A percentile compares a stretch with the other conserved stretches of the same genome.
Evolutionary conservation across 768 basidiomycete genomes (phyloP).

Genomic region (Tylopilus sp.): DNA sequence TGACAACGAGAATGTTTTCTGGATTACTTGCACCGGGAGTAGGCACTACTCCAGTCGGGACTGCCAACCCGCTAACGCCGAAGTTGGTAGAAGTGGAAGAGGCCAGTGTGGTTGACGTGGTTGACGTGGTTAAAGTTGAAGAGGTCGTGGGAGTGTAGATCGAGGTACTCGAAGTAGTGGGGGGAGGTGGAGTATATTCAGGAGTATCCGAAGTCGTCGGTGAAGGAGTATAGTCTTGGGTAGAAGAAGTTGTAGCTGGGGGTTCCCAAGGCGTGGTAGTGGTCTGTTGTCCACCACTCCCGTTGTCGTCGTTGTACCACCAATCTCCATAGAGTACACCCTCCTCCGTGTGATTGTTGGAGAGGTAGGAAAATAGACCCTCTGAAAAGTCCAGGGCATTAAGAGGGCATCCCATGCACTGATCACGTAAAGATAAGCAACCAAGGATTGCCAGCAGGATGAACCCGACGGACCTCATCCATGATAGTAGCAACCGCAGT

Average conservation of each 20-base stretch:
- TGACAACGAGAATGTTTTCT: constrained; percentile 34
- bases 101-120: not conserved
- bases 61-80: constrained; percentile 25
- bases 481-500: constrained; percentile 53
- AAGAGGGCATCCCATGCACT: constrained; percentile 67
- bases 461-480: constrained; percentile 49
- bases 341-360: constrained; percentile 29
- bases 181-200: constrained; percentile 17
- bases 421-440: not conserved
- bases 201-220: constrained; percentile 16
- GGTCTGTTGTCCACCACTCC: constrained; percentile 18
- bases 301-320: constrained; percentile 46
- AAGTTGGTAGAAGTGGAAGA: constrained; percentile 20
- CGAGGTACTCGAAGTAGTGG: constrained; percentile 24
- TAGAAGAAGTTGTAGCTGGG: constrained; percentile 23
- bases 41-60: constrained; percentile 26
- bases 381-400: constrained; percentile 66
- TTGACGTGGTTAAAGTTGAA: constrained; percentile 19
- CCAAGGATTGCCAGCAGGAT: not conserved
- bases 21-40: constrained; percentile 31
- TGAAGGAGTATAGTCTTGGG: constrained; percentile 17
- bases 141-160: constrained; percentile 21
- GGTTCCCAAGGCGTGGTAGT: constrained; percentile 19
- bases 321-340: constrained; percentile 65
- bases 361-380: constrained; percentile 67